A percentile compares a stretch with the other conserved stretches of the same genome.
phyloP scores from a whole-genome alignment of 1,139 yeast genomes.

The Scheffersomyces titani region DNA sequence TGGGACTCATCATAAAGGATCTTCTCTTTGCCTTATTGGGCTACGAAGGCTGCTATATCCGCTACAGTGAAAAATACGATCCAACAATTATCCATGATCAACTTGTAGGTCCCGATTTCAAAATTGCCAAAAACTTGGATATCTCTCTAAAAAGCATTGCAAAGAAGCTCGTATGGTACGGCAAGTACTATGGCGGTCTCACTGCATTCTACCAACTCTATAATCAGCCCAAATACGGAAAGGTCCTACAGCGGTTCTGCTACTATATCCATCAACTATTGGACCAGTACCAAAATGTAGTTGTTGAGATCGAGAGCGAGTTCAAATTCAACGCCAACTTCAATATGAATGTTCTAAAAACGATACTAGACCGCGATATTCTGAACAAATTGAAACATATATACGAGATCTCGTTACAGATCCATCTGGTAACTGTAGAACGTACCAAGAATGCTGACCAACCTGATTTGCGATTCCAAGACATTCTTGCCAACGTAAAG shows the following conservation, averaged over 20 bases:
- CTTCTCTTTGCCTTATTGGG: conserved; percentile 70
- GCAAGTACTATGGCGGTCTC: conserved; percentile 62
- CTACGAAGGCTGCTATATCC: conserved; percentile 74
- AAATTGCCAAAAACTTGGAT: conserved; percentile 71
- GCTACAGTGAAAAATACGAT: conserved; percentile 65
- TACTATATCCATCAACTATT: conserved; percentile 55
- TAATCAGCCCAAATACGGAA: conserved; percentile 59
- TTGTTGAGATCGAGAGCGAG: conserved; percentile 56
- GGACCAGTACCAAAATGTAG: conserved; percentile 45
- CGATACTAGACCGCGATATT: conserved; percentile 30
- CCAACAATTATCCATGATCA: conserved; percentile 34
- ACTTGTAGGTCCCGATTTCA: conserved; percentile 72
- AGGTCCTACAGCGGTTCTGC: conserved; percentile 74
- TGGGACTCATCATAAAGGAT: conserved; percentile 71
- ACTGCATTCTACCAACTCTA: conserved; percentile 58
- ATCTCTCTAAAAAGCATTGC: conserved; percentile 75
- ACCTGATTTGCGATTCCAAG: conserved; percentile 6
- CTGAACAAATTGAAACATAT: conserved; percentile 47
- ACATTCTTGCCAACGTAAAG: conserved; percentile 12
- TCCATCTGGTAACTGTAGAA: conserved; percentile 41
- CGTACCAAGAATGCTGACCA: conserved; percentile 13
- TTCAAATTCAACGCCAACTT: conserved; percentile 44
- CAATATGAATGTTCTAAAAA: conserved; percentile 37
- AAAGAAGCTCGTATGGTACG: conserved; percentile 58
- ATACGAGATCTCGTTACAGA: conserved; percentile 52